These are phyloP conservation scores for Rhododendron williamsianum DNA, from an alignment of 148 eudicot species.

Conservation along the genomic window DNA sequence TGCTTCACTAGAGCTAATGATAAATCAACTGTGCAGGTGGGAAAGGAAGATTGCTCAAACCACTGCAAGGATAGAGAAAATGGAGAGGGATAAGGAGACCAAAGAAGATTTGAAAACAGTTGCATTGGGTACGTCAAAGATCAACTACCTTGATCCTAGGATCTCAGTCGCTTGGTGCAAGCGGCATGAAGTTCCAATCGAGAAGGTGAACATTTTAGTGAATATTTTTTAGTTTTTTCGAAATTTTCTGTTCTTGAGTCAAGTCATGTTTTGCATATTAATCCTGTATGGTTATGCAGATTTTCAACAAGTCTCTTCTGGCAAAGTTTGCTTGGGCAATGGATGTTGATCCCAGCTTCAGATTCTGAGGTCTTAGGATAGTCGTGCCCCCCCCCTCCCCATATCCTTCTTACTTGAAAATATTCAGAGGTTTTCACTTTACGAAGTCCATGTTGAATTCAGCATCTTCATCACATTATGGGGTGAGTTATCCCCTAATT, in stretches of 20 bases:
- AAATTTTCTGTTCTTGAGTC: background rate
- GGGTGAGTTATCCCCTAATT: conserved; percentile 5
- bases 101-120: conserved; percentile 96
- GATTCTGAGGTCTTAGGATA: conserved; percentile 38
- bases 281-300: conserved; percentile 29
- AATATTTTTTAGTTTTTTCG: background rate
- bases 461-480: conserved; percentile 9
- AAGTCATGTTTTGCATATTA: background rate
- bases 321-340: conserved; percentile 92
- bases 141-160: conserved; percentile 93
- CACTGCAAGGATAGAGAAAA: conserved; percentile 63
- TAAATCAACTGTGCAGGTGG: conserved; percentile 39
- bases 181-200: conserved; percentile 92
- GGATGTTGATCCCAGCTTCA: conserved; percentile 85
- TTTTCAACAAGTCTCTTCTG: conserved; percentile 84
- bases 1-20: conserved; percentile 17
- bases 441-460: conserved; percentile 19
- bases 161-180: conserved; percentile 99
- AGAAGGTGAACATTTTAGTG: conserved; percentile 50
- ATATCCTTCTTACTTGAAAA: background rate
- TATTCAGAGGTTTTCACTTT: conserved; percentile 6
- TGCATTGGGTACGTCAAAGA: conserved; percentile 97
- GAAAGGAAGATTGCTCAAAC: conserved; percentile 75
- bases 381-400: background rate
- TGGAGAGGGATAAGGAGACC: conserved; percentile 65